phyloP scores from a whole-genome alignment of 768 basidiomycete genomes.

The Naematelia encephala region DNA sequence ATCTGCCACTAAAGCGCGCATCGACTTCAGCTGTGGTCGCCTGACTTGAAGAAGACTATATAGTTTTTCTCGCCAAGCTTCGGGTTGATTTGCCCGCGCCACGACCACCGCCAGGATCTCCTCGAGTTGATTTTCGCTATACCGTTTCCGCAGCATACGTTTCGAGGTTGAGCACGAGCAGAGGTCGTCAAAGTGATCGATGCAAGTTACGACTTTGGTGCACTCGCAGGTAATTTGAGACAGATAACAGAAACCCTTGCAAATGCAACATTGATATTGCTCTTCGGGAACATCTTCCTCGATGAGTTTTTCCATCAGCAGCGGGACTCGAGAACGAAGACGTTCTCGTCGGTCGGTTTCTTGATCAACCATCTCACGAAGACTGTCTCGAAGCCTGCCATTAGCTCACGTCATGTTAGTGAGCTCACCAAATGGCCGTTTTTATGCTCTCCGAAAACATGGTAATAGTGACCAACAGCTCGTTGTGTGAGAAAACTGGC shows the following conservation, averaged over 20 bases:
- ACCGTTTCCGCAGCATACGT: constrained; percentile 70
- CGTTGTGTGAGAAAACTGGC: constrained; percentile 97
- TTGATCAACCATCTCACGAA: constrained; percentile 82
- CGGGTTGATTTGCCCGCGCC: constrained; percentile 69
- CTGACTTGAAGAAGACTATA: constrained; percentile 67
- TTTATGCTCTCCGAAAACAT: constrained; percentile 87
- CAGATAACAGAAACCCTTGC: constrained; percentile 93
- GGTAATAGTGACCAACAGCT: constrained; percentile 95
- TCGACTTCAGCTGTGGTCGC: constrained; percentile 68
- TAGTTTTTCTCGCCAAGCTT: constrained; percentile 71
- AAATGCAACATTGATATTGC: constrained; percentile 88
- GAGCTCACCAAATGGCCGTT: constrained; percentile 80
- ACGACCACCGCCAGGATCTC: constrained; percentile 65
- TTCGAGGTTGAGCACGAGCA: constrained; percentile 64
- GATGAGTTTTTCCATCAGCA: constrained; percentile 68
- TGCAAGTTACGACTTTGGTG: constrained; percentile 71
- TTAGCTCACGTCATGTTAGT: background rate
- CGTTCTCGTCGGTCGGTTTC: constrained; percentile 68
- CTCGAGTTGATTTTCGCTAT: constrained; percentile 71
- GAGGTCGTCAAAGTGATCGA: constrained; percentile 74
- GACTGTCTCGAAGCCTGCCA: constrained; percentile 73
- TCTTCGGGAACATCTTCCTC: constrained; percentile 83
- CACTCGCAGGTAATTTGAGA: constrained; percentile 84
- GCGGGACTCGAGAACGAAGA: constrained; percentile 57
- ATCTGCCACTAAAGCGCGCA: constrained; percentile 79